Base-by-base conservation (phyloP, 805 yeast genomes). In the Pichia rugopelliculosa region DNA sequence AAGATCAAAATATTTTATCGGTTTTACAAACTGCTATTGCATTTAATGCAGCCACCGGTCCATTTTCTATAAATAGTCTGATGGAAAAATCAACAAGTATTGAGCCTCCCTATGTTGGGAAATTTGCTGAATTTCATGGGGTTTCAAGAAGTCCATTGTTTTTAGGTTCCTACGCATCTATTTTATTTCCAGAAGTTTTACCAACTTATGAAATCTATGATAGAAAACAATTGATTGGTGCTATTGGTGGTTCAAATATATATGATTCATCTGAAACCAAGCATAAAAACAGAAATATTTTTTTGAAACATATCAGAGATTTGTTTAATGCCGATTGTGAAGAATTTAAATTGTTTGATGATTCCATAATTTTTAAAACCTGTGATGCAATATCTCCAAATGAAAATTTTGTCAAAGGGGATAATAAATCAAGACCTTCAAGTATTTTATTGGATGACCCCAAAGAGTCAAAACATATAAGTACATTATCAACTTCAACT, bases 91-190 rank as follows among this genome's bases (percentile, higher is more conserved):
- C 96, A 13, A 66, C 85, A 45, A 56, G 60, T 0, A 67, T 74
- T 37, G 96, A 91, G 57, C 84, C 90, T 0, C 77, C 83, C 2
- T 60, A 69, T 18, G 51, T 54, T 21, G 81, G 82, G 11, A 55
- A 66, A 21, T 74, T 72, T 49, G 61, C 69, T 40, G 65, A 65
- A 37, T 62, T 57, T 36, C 77, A 76, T 54, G 66, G 67, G 44
- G 58, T 68, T 3, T 74, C 79, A 33, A 69, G 79, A 61, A 72
- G 79, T 40, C 82, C 88, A 1, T 59, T 84, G 41, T 62, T 77
- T 20, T 67, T 74, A 2, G 90, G 90, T 4, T 74, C 83, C 3
- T 81, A 79, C 55, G 64, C 82, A 13, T 84, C 91, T 1, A 69
- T 83, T 12, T 54, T 84, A 43, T 84, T 84, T 59, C 80, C 84